Conservation (phyloP, 129 eudicot species). For the Ambrosia trifida region DNA sequence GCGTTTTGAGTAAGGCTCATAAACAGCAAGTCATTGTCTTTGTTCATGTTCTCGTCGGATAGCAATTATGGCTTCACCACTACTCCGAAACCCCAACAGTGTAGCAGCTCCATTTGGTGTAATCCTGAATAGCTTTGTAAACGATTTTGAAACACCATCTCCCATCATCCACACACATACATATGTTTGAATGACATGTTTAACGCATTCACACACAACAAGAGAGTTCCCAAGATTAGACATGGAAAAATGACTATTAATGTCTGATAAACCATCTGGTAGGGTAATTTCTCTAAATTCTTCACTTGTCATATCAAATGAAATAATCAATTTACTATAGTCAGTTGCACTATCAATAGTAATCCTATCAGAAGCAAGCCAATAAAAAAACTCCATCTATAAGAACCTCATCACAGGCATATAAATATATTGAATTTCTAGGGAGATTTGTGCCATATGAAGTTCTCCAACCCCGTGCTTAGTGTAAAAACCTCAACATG, state of each 20-base stretch:
- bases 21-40: too few species aligned
- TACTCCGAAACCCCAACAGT: neutral
- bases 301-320: constrained; percentile 39
- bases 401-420: too few species aligned
- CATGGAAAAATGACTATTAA: neutral
- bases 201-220: neutral
- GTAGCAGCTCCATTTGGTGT: neutral
- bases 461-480: neutral
- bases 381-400: constrained; percentile 19
- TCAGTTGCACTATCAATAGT: too few species aligned
- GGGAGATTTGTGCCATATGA: neutral
- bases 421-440: neutral
- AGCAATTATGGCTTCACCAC: neutral
- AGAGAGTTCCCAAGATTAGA: neutral
- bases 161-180: neutral
- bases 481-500: neutral
- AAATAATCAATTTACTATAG: constrained; percentile 22
- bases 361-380: constrained; percentile 11
- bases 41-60: too few species aligned
- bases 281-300: constrained; percentile 34
- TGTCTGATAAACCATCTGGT: constrained; percentile 27
- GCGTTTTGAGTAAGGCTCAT: too few species aligned
- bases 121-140: neutral
- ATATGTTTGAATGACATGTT: too few species aligned
- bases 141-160: neutral